Evolutionary conservation across 2,329 filamentous ascomycete species (phyloP), one percentile per base, ranked within the genome.

Genomic region (Nemania abortiva): DNA sequence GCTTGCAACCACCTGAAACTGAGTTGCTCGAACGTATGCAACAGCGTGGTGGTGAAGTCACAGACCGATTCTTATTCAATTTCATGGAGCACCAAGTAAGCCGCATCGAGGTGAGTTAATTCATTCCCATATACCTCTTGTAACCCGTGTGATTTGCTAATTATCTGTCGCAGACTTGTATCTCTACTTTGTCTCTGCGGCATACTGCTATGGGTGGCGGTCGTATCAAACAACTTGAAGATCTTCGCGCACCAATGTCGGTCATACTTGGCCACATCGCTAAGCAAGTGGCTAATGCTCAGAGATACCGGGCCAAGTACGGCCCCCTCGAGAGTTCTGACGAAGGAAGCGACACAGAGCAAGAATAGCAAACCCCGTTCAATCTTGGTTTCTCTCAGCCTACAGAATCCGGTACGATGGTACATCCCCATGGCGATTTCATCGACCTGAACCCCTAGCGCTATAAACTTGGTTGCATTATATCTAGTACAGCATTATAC

Each of bases 81-180:
- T 94, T 99, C 77, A 88, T 98, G 80, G 95, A 97, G 79, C 95
- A 98, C 79, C 94, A 98, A 86, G 92, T 99, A 74, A 95, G 92
- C 79, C 90, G 96, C 77, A 97, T 99, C 79, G 96, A 99, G 90
- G 94, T 97, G 85, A 82, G 91, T 82, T 39, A 42, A 42, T 20
- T 29, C 6, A 37, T 27, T 27, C 22, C 15, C 61, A 52, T 47
- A 34, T 49, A 37, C 47, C 62, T 68, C 65, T 69, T 42, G 1
- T 6, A 6, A 56, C 59, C 42, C 29, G n/a, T 75, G 1, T 6
- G 6, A 58, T 60, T 47, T 42, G 15, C 75, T 81, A 73, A 81
- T 69, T n/a, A 42, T 15, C 49, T 22, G 34, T 18, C 10, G 63
- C 73, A 97, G 94, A 91, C 93, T 60, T 96, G 93, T 77, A 88